phyloP scores from a whole-genome alignment of 2,329 filamentous ascomycete genomes.

The Colletotrichum sp. region DNA sequence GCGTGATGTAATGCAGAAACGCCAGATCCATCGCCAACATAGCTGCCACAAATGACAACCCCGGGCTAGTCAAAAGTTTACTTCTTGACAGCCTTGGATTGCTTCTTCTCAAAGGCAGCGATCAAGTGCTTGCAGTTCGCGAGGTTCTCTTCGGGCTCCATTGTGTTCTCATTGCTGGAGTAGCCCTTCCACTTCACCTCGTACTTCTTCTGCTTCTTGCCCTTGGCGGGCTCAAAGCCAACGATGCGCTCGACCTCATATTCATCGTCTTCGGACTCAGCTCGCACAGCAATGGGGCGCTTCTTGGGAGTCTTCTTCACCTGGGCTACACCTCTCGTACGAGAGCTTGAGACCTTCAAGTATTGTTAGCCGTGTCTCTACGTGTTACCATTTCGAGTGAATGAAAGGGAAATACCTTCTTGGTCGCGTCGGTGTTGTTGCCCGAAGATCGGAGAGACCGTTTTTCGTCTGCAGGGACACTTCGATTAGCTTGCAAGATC shows the following conservation, averaged over 20 bases:
- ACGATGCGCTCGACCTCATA: conserved; percentile 56
- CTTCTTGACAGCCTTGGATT: not conserved
- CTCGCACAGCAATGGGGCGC: not conserved
- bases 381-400: not conserved
- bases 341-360: not conserved
- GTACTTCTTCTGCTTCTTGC: conserved; percentile 46
- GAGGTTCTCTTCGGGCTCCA: conserved; percentile 57
- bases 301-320: not conserved
- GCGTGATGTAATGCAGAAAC: not conserved
- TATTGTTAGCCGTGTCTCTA: not conserved
- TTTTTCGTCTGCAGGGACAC: not conserved
- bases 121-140: conserved; percentile 41
- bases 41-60: not conserved
- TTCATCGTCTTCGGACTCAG: conserved; percentile 28
- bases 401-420: not conserved
- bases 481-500: not conserved
- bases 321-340: not conserved
- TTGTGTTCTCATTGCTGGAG: conserved; percentile 49
- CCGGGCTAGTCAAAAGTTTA: not conserved
- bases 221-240: conserved; percentile 40
- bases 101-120: conserved; percentile 38
- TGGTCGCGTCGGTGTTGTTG: not conserved
- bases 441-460: not conserved
- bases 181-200: conserved; percentile 61
- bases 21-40: not conserved